Evolutionary conservation across 352 stramenopile species (phyloP), one percentile per base, ranked within the genome.

Genomic region (Peronosclerospora sorghi): DNA sequence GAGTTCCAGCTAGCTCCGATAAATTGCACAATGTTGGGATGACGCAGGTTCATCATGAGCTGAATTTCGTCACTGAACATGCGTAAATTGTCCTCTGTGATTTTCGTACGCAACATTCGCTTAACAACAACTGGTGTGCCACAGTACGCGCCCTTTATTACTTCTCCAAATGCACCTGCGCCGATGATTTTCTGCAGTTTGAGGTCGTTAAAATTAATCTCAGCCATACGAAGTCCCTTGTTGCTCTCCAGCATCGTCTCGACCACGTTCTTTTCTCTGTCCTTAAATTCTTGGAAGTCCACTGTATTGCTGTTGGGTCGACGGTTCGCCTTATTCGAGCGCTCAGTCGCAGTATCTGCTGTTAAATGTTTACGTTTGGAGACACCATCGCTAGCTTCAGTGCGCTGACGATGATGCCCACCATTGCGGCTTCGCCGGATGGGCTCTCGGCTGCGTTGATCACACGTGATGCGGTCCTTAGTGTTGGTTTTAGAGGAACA

Each of bases 1-100:
- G 78, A 91, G 72, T 93, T 91, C 81, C 81, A 93, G 70, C 78
- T 91, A 32, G 81, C 81, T 35, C 81, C 81, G 32, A 93, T 93
- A 44, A 93, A 93, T 67, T 93, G 81, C 20, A 93, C 81, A 23
- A 93, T 91, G 57, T 91, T 90, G 2, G 81, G 81, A 45, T 93
- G 81, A 23, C 81, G 81, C 20, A 93, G 52, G 44, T 90, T 90
- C 78, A 91, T 89, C 81, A 91, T 93, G 52, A 93, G 71, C 67
- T 91, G 76, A 52, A 93, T 89, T 42, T 93, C 81, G 40, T 93
- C 78, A 35, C 77, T 74, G 42, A 93, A 93, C 78, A 91, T 93
- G 44, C 76, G 68, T 50, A 93, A 41, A 56, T 91, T 93, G 57
- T 90, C 77, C 35, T 86, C 73, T 36, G 82, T 83, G 41, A 93